A percentile compares a stretch with the other conserved stretches of the same genome.
Conservation (phyloP, 2,329 filamentous ascomycete species). For the Phialophora tarda region DNA sequence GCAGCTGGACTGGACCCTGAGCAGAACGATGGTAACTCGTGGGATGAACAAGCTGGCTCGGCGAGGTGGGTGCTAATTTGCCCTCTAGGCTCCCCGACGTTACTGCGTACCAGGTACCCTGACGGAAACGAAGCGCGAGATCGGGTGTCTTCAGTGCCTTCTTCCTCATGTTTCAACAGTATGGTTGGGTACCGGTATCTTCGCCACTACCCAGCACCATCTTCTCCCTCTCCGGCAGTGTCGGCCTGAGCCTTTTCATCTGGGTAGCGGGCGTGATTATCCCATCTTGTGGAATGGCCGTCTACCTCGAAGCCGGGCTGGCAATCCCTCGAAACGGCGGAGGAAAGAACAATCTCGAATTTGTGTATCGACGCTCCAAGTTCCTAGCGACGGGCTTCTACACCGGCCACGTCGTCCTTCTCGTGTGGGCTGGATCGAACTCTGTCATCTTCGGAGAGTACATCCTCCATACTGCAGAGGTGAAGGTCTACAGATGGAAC, state of each 20-base stretch:
- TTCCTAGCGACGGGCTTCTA: conserved; percentile 62
- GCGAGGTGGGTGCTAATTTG: not conserved
- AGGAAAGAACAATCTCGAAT: conserved; percentile 61
- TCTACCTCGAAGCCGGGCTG: conserved; percentile 56
- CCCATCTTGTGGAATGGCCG: conserved; percentile 54
- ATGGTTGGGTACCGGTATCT: conserved; percentile 55
- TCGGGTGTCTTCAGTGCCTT: conserved; percentile 51
- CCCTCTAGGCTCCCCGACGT: not conserved
- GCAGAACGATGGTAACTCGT: conserved; percentile 3
- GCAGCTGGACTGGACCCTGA: not conserved
- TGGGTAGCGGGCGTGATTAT: conserved; percentile 60
- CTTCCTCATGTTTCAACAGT: conserved; percentile 57
- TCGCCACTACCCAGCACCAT: conserved; percentile 65
- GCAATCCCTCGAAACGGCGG: conserved; percentile 56
- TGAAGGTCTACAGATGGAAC: conserved; percentile 50
- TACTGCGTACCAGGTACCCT: conserved; percentile 14
- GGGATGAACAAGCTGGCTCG: not conserved
- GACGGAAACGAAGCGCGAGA: conserved; percentile 35
- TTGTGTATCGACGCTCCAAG: conserved; percentile 57
- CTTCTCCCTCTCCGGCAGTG: conserved; percentile 60
- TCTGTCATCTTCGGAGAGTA: conserved; percentile 60
- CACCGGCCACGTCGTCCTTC: conserved; percentile 57
- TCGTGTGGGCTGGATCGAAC: conserved; percentile 60
- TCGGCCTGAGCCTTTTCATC: conserved; percentile 60
- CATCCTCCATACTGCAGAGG: conserved; percentile 54